Evolutionary conservation across 208 protist species (phyloP), one percentile per base, ranked within the genome.

Genomic region (Leptomonas pyrrhocoris): DNA sequence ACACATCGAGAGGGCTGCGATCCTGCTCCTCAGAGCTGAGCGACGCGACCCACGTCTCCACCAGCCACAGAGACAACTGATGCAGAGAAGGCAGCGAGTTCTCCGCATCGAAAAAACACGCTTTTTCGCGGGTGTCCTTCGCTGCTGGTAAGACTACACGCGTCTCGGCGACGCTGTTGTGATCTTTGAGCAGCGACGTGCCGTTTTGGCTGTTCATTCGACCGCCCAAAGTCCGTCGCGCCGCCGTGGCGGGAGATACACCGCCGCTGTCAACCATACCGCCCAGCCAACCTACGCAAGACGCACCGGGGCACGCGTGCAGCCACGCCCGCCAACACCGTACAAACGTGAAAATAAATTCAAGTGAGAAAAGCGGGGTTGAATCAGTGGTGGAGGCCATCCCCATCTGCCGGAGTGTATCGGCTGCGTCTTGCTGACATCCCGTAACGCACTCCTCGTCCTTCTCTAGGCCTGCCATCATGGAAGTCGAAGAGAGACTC

Each of bases 251-350:
- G 4, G 49, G 6, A 2, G 18, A 13, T 30, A 54, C 2, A 15
- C 6, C 2, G 18, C 16, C 48, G 12, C 11, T 2, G 28, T 27
- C 51, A 16, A 34, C 28, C 28, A 18, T 21, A 27, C n/a, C 19
- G 28, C 23, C 15, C 19, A 71, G 18, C 62, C 72, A 66, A 2
- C 19, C 25, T 7, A 34, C 49, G 46, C 51, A 4, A 19, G 36
- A 38, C 7, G 13, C n/a, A 45, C 27, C 40, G 5, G 38, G 34
- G 40, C 64, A 66, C 28, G 59, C 21, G 18, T 11, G 7, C 42
- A 60, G 45, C 72, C 72, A 77, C 30, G 64, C 59, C 6, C 55
- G 57, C 72, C 72, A 77, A 25, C 40, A 72, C 58, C 66, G 70
- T 1, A 72, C 15, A 15, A 77, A 30, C 28, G 18, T 13, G 19